A percentile compares a stretch with the other conserved stretches of the same genome.
Conservation (phyloP, 495 filamentous ascomycete species). For the Penicillium daleae region DNA sequence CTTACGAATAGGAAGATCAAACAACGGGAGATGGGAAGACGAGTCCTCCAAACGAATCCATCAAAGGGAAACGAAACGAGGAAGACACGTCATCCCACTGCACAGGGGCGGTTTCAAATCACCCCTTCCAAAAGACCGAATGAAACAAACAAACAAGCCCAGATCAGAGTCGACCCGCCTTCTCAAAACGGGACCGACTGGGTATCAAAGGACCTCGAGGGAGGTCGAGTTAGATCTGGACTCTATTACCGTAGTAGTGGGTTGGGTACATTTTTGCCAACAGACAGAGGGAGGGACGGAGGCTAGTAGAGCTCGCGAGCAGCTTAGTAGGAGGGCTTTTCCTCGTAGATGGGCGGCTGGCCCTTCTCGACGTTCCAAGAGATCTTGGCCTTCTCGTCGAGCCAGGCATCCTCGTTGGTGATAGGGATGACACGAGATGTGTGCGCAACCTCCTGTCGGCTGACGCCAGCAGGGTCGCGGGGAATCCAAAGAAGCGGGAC, state of each 20-base stretch:
- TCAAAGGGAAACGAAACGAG: not conserved
- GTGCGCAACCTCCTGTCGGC: slow-evolving; percentile 74
- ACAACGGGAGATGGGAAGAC: slow-evolving; percentile 7
- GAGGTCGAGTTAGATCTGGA: slow-evolving; percentile 3
- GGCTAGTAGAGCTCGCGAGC: not conserved
- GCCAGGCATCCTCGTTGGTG: slow-evolving; percentile 78
- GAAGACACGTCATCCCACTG: not conserved
- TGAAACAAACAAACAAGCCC: slow-evolving; percentile 15
- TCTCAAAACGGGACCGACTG: slow-evolving; percentile 8
- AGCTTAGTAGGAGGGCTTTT: slow-evolving; percentile 62
- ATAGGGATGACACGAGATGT: slow-evolving; percentile 73
- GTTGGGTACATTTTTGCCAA: not conserved
- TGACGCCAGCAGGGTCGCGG: slow-evolving; percentile 73
- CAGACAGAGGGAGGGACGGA: not conserved
- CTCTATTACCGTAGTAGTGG: not conserved
- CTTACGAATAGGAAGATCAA: slow-evolving; percentile 22
- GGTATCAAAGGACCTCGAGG: slow-evolving; percentile 32
- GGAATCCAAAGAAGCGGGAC: slow-evolving; percentile 85
- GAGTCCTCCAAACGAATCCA: not conserved
- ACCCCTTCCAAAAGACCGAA: not conserved
- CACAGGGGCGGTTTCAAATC: not conserved
- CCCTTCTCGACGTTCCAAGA: slow-evolving; percentile 73
- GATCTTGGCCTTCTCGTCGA: slow-evolving; percentile 81
- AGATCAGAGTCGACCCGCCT: slow-evolving; percentile 18
- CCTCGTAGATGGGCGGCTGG: slow-evolving; percentile 77